Evolutionary conservation across 2,329 filamentous ascomycete species (phyloP), one percentile per base, ranked within the genome.

Genomic region (Davidsoniella eucalypti): DNA sequence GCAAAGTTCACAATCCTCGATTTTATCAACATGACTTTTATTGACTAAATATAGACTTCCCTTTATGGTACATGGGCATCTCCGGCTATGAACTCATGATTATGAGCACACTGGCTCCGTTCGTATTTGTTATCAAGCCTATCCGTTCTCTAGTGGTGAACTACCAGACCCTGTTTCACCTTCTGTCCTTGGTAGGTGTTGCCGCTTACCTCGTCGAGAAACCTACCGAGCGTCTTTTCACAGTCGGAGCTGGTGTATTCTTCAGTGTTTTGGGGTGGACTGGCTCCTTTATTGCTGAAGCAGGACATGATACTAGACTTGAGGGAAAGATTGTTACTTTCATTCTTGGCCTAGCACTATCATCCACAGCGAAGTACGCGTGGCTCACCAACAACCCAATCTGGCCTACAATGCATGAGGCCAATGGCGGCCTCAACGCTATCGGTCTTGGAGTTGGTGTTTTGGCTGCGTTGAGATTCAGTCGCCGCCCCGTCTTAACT

Each of bases 11-110:
- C 10, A n/a, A 4, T 37, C 7, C 18, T 18, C 21, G 14, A 33
- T 16, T 4, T 23, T 40, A n/a, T 45, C 18, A 37, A 23, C 18
- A 45, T 43, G 12, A 48, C 54, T 41, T 21, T 43, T 49, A 14
- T 21, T 33, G 12, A 33, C 47, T 42, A 39, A 21, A 5, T 36
- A 4, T 46, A 87, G 83, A 93, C 65, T 98, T 98, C 63, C 92
- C 92, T 12, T 76, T 98, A 9, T 98, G 92, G 92, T 80, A 95
- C 63, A 98, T 98, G 92, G 92, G 92, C 25, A 93, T 98, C 54
- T 96, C 90, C 3, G 92, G 92, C 55, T 98, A 92, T 61, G 92
- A 98, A 66, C 82, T 80, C 41, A 72, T 94, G 56, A 81, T 98
- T 60, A 82, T 96, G 78, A 77, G 75, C 46, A 90, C 86, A 3